Evolutionary conservation across 805 yeast species (phyloP).

Genomic region (Grigorovia yakushimaensis): DNA sequence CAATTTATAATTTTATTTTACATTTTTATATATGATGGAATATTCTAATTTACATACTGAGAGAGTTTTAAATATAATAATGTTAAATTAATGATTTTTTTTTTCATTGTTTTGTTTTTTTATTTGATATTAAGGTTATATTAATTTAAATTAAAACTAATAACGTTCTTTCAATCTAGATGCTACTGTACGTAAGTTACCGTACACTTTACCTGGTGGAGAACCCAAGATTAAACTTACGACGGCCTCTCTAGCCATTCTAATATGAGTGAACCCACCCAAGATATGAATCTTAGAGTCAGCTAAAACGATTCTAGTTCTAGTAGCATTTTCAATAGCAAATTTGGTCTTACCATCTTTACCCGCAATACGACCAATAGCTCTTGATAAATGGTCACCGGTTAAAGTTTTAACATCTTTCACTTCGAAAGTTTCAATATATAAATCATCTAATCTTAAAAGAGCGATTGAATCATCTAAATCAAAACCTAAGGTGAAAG

Average conservation of each 20-base stretch:
- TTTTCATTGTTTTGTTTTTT: no score
- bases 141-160: slow-evolving; percentile 28
- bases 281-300: slow-evolving; percentile 93
- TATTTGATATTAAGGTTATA: no score
- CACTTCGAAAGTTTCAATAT: slow-evolving; percentile 92
- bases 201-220: slow-evolving; percentile 97
- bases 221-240: slow-evolving; percentile 92
- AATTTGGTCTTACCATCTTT: slow-evolving; percentile 98
- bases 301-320: slow-evolving; percentile 95
- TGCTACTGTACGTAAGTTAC: slow-evolving; percentile 92
- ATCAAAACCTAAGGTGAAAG: slow-evolving; percentile 93
- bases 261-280: slow-evolving; percentile 94
- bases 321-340: slow-evolving; percentile 96
- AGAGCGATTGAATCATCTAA: slow-evolving; percentile 94
- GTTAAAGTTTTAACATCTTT: slow-evolving; percentile 92
- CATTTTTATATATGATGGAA: not conserved
- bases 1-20: not conserved
- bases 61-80: not conserved
- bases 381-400: slow-evolving; percentile 96
- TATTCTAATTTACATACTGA: not conserved
- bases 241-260: slow-evolving; percentile 97
- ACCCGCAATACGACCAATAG: slow-evolving; percentile 99
- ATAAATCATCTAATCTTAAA: slow-evolving; percentile 86
- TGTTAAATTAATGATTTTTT: no score
- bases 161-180: slow-evolving; percentile 95